phyloP scores from a whole-genome alignment of 208 protist species.

The Crithidia fasciculata region DNA sequence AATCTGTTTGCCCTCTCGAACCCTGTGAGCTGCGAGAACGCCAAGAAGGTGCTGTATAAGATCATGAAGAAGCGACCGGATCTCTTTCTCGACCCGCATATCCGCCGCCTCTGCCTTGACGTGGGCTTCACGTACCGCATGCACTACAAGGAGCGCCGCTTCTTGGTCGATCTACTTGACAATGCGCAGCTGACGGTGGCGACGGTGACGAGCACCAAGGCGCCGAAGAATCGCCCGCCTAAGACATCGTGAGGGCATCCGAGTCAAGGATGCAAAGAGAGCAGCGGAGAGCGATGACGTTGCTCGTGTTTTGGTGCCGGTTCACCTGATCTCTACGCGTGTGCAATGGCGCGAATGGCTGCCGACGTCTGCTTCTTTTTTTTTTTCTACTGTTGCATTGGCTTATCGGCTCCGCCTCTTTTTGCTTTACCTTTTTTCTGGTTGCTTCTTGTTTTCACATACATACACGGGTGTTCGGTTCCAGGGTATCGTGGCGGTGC shows the following conservation, averaged over 20 bases:
- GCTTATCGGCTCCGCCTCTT: neutral
- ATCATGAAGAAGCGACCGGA: slow-evolving; percentile 75
- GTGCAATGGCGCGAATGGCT: too few relatives aligned
- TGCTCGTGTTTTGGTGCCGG: too few relatives aligned
- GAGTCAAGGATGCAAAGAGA: too few relatives aligned
- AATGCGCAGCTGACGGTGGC: slow-evolving; percentile 54
- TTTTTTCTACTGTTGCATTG: neutral
- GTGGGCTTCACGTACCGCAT: slow-evolving; percentile 67
- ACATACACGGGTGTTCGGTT: too few relatives aligned
- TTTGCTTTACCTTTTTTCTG: neutral
- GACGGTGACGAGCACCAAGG: slow-evolving; percentile 8
- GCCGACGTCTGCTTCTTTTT: neutral
- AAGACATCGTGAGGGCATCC: neutral
- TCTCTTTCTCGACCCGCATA: slow-evolving; percentile 62
- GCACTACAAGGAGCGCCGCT: slow-evolving; percentile 83
- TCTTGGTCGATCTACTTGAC: slow-evolving; percentile 79
- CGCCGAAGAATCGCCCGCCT: neutral
- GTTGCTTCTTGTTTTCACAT: neutral
- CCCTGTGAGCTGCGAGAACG: slow-evolving; percentile 76
- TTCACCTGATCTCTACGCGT: too few relatives aligned
- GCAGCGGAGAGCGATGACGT: too few relatives aligned
- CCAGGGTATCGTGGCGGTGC: too few relatives aligned
- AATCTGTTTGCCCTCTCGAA: slow-evolving; percentile 75
- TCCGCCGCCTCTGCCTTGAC: slow-evolving; percentile 66
- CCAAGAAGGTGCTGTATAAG: slow-evolving; percentile 77